Conservation (phyloP, 768 basidiomycete genomes). For the Suillus subluteus region DNA sequence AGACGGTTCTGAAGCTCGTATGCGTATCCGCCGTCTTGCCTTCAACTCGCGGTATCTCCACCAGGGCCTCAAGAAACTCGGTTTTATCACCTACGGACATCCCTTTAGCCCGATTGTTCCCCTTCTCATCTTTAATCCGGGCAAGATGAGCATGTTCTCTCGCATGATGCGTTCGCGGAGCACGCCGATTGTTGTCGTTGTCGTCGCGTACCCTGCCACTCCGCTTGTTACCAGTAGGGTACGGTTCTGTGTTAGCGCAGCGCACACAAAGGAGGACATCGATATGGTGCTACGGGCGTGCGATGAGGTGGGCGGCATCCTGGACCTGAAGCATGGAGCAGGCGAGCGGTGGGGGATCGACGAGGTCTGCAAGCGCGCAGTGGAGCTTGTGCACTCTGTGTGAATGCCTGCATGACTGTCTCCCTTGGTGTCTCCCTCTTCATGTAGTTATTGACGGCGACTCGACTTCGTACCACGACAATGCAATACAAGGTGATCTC, state of each 20-base stretch:
- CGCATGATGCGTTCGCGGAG: slow-evolving; percentile 70
- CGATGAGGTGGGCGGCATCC: slow-evolving; percentile 87
- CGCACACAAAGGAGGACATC: slow-evolving; percentile 97
- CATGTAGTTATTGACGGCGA: slow-evolving; percentile 3
- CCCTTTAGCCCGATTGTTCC: slow-evolving; percentile 93
- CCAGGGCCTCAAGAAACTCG: slow-evolving; percentile 82
- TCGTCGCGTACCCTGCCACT: slow-evolving; percentile 91
- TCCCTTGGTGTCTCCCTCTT: neutral
- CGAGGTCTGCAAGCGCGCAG: slow-evolving; percentile 69
- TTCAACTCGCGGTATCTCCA: slow-evolving; percentile 96
- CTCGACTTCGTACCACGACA: neutral
- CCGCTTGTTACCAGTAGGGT: slow-evolving; percentile 73
- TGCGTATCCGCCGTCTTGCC: slow-evolving; percentile 83
- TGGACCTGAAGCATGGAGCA: slow-evolving; percentile 86
- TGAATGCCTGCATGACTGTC: slow-evolving; percentile 14
- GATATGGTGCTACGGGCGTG: slow-evolving; percentile 84
- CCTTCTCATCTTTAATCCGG: slow-evolving; percentile 87
- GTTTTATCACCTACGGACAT: slow-evolving; percentile 96
- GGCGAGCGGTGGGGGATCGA: slow-evolving; percentile 80
- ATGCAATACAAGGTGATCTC: neutral
- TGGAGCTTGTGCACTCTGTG: slow-evolving; percentile 64
- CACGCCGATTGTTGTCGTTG: slow-evolving; percentile 86
- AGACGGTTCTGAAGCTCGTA: slow-evolving; percentile 83
- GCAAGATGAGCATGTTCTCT: slow-evolving; percentile 92
- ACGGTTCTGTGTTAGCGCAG: slow-evolving; percentile 93